Evolutionary conservation across 331 rosid genomes (phyloP).

Genomic region (Quercus phellos): DNA sequence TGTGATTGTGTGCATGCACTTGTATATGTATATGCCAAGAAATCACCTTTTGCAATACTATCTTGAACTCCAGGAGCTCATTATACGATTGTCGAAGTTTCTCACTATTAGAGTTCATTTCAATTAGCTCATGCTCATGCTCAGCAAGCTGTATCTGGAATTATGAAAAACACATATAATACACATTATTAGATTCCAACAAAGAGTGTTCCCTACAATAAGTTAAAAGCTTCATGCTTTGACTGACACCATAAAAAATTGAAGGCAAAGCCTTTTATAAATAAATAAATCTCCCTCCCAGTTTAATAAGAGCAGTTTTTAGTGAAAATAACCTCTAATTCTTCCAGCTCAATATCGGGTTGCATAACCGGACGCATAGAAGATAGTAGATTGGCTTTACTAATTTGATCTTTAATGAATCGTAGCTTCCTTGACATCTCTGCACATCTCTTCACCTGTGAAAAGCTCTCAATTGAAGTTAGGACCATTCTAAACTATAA

Average conservation of each 20-base stretch:
- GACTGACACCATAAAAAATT: slow-evolving; percentile 17
- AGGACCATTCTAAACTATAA: slow-evolving; percentile 2
- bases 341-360: slow-evolving; percentile 78
- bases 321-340: slow-evolving; percentile 67
- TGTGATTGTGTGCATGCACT: too few relatives aligned
- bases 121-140: slow-evolving; percentile 89
- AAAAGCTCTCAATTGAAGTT: slow-evolving; percentile 23
- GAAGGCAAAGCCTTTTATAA: slow-evolving; percentile 14
- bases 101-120: slow-evolving; percentile 89
- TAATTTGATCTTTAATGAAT: slow-evolving; percentile 89
- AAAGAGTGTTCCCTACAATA: slow-evolving; percentile 13
- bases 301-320: background rate
- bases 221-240: slow-evolving; percentile 4
- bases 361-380: slow-evolving; percentile 56
- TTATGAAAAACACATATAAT: slow-evolving; percentile 10
- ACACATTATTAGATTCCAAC: slow-evolving; percentile 29
- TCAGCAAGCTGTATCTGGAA: slow-evolving; percentile 86
- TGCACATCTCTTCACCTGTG: slow-evolving; percentile 94
- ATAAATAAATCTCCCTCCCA: background rate
- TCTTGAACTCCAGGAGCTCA: slow-evolving; percentile 95
- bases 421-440: slow-evolving; percentile 97
- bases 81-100: slow-evolving; percentile 84
- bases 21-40: background rate
- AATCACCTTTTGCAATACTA: slow-evolving; percentile 87
- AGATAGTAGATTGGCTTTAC: slow-evolving; percentile 69